Evolutionary conservation across 495 filamentous ascomycete species (phyloP).

Genomic region (Parathielavia hyrcaniae): DNA sequence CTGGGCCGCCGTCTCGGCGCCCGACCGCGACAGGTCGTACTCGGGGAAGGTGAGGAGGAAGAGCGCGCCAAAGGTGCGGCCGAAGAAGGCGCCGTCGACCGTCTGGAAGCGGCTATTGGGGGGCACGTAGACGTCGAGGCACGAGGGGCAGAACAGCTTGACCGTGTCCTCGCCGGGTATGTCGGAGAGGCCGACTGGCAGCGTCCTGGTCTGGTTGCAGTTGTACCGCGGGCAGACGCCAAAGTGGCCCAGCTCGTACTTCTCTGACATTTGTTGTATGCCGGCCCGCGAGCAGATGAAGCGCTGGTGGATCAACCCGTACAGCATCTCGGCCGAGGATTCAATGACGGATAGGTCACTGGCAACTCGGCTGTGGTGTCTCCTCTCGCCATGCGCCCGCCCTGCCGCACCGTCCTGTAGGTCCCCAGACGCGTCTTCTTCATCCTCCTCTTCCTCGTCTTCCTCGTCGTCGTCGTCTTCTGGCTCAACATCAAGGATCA

Average conservation of each 20-base stretch:
- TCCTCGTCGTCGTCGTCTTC: conserved; percentile 86
- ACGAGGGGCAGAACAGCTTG: conserved; percentile 95
- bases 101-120: conserved; percentile 96
- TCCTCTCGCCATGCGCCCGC: conserved; percentile 44
- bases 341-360: conserved; percentile 93
- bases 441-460: conserved; percentile 69
- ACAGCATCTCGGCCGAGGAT: conserved; percentile 92
- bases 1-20: conserved; percentile 40
- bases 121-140: conserved; percentile 93
- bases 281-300: conserved; percentile 97
- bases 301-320: conserved; percentile 95
- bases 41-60: conserved; percentile 99
- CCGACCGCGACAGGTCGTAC: conserved; percentile 63
- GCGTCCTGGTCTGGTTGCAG: conserved; percentile 78
- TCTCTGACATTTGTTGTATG: conserved; percentile 98
- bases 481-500: conserved; percentile 97
- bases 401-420: conserved; percentile 44
- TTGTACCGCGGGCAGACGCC: conserved; percentile 85
- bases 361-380: conserved; percentile 78
- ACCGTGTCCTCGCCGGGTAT: conserved; percentile 95
- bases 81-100: conserved; percentile 98
- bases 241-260: conserved; percentile 94
- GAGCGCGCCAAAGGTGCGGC: conserved; percentile 83
- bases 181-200: conserved; percentile 88
- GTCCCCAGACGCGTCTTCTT: conserved; percentile 70